Evolutionary conservation across 2,329 filamentous ascomycete species (phyloP), one percentile per base, ranked within the genome.

Genomic region (Aureobasidium leucospermi): DNA sequence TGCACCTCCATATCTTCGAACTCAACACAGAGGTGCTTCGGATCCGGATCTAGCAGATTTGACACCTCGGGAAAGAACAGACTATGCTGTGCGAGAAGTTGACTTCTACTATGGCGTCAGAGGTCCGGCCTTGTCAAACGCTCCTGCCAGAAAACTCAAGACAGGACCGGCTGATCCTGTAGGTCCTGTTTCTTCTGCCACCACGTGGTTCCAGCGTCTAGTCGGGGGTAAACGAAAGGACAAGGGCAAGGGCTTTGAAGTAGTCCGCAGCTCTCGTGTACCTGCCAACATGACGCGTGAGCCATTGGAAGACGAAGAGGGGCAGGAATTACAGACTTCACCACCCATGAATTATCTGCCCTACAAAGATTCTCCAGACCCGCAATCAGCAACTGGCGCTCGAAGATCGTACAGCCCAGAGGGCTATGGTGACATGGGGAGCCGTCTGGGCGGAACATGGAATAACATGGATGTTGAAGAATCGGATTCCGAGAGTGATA

Each of bases 51-150:
- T 79, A 7, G 76, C 79, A 16, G 77, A 81, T 53, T 71, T 71
- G 60, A 19, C 31, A 9, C 71, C 66, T 64, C 77, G 74, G 60
- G 85, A 84, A 23, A 81, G 85, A 48, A 86, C 88, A 1, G 93
- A 99, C 69, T 97, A 97, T 69, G 87, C 92, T 1, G 94, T 93
- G 0, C 87, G 94, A 59, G 94, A 99, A 73, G 90, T 95, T 0
- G 94, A 99, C 71, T 96, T 96, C 68, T 97, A 97, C 74, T 97
- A 99, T 68, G 89, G 91, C 9, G 88, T 96, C 15, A 85, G 94
- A 36, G 94, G 94, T 0, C 90, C 91, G 19, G 90, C 93, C 1
- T 76, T 97, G 11, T 88, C 90, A 1, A 85, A 85, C 3, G 52
- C 43, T 13, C 88, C 88, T 0, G 90, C 89, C 19, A 83, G 94